Conservation (phyloP, 2,329 filamentous ascomycete species). For the Monilinia vaccinii-corymbosi region DNA sequence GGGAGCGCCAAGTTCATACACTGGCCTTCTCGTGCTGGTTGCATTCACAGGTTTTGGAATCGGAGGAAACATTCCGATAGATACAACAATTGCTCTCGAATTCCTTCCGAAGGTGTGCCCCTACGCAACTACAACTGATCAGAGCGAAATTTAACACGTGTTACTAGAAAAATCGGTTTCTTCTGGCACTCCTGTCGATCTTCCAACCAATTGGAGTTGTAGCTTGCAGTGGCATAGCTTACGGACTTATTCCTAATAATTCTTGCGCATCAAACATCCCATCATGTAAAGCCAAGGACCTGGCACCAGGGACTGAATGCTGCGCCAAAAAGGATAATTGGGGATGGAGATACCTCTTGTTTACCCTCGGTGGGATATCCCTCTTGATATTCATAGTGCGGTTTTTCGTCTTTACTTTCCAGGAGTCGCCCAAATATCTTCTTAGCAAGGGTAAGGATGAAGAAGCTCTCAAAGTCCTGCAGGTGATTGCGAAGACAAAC, state of each 20-base stretch:
- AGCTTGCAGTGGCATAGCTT: constrained; percentile 20
- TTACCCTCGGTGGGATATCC: constrained; percentile 44
- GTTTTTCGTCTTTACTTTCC: constrained; percentile 47
- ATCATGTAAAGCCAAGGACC: constrained; percentile 19
- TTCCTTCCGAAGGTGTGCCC: constrained; percentile 21
- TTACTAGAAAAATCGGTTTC: constrained; percentile 19
- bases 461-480: constrained; percentile 43
- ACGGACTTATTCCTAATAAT: constrained; percentile 18
- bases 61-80: constrained; percentile 26
- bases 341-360: constrained; percentile 51
- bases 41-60: constrained; percentile 22
- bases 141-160: not conserved
- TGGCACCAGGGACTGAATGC: constrained; percentile 18
- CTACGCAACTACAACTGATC: not conserved
- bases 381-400: constrained; percentile 46
- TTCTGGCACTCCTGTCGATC: constrained; percentile 21
- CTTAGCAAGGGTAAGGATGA: constrained; percentile 45
- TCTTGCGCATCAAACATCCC: constrained; percentile 14
- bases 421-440: constrained; percentile 48
- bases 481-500: constrained; percentile 46
- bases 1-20: constrained; percentile 16
- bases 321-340: constrained; percentile 37
- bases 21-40: constrained; percentile 15
- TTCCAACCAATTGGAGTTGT: constrained; percentile 25
- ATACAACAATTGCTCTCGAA: constrained; percentile 25